Evolutionary conservation across 306 rosid genomes (phyloP).

Genomic region (Clitoria ternatea): DNA sequence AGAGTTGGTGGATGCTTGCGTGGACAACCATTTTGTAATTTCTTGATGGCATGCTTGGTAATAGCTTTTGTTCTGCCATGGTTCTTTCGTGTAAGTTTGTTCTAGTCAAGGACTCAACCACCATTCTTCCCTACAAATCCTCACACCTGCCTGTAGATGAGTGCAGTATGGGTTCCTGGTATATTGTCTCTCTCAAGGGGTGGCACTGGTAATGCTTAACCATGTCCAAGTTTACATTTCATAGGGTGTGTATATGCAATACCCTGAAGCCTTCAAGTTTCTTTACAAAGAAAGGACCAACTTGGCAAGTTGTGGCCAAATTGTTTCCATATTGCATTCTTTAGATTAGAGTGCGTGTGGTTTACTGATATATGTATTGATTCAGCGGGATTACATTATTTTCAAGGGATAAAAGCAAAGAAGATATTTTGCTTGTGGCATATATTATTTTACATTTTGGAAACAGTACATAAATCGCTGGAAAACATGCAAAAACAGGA

Average conservation of each 20-base stretch:
- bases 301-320: slow-evolving; percentile 9
- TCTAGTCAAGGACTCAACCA: slow-evolving; percentile 36
- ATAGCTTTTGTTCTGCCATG: slow-evolving; percentile 91
- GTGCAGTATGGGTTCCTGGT: slow-evolving; percentile 20
- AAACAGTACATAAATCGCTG: slow-evolving; percentile 1
- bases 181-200: slow-evolving; percentile 9
- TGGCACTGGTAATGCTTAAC: slow-evolving; percentile 3
- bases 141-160: slow-evolving; percentile 14
- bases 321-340: slow-evolving; percentile 15
- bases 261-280: slow-evolving; percentile 25
- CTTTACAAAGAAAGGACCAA: slow-evolving; percentile 9
- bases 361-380: slow-evolving; percentile 19
- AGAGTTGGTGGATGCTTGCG: slow-evolving; percentile 54
- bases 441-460: not conserved
- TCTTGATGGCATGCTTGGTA: slow-evolving; percentile 88
- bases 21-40: slow-evolving; percentile 87
- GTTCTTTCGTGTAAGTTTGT: slow-evolving; percentile 79
- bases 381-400: not conserved
- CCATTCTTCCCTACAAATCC: slow-evolving; percentile 15
- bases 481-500: slow-evolving; percentile 2
- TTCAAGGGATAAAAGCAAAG: not conserved
- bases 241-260: not conserved
- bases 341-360: slow-evolving; percentile 27
- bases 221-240: slow-evolving; percentile 20
- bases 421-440: slow-evolving; percentile 14